These are phyloP conservation scores for Botrytis porri DNA, from an alignment of 2,329 filamentous ascomycete species.

Conservation along the genomic window DNA sequence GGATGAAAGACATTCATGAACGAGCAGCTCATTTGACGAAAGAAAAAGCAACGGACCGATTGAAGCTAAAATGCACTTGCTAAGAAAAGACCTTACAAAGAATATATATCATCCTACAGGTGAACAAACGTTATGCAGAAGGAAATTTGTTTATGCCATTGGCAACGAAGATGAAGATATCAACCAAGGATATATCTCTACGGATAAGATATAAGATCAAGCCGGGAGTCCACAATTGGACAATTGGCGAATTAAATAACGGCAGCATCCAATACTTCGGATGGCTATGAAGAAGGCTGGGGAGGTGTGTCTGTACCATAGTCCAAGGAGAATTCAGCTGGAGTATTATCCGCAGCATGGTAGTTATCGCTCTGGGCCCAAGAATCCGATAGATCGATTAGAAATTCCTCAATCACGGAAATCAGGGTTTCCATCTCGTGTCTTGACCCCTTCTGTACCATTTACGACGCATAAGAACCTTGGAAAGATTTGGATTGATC, in stretches of 20 bases:
- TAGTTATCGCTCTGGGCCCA: neutral
- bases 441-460: neutral
- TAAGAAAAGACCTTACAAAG: conserved; percentile 9
- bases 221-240: neutral
- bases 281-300: neutral
- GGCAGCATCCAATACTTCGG: neutral
- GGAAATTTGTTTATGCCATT: neutral
- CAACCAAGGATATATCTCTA: neutral
- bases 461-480: neutral
- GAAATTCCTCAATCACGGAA: neutral
- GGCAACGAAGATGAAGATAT: neutral
- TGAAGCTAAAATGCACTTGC: neutral
- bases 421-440: neutral
- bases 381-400: neutral
- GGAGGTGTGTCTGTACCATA: neutral
- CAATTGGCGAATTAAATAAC: neutral
- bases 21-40: neutral
- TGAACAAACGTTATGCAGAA: neutral
- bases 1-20: neutral
- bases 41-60: neutral
- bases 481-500: neutral
- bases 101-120: neutral
- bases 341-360: neutral
- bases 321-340: neutral
- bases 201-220: neutral